Evolutionary conservation across 306 rosid species (phyloP), one percentile per base, ranked within the genome.

Genomic region (apple (Malus domestica)): DNA sequence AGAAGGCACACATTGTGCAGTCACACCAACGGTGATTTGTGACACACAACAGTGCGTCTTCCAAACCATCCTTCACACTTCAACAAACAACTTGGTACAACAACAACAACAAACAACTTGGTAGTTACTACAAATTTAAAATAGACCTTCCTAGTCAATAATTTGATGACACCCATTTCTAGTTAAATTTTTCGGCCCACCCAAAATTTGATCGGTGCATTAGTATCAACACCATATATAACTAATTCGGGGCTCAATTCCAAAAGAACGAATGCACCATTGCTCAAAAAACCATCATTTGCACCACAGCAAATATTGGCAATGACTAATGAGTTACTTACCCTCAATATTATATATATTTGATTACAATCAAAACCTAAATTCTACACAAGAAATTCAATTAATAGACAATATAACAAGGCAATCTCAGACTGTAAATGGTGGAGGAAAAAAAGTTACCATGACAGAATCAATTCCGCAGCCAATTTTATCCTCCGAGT

Each of bases 401-500:
- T 29, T 63, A 40, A 30, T 63, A 30, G 10, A 30, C 23, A 19
- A 63, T 30, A 18, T 15, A 52, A 30, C 16, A 46, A 19, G 29
- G 4, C 42, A 70, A 68, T 4, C 25, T 30, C 0, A 12, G 19
- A 71, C 51, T 20, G 22, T n/a, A 14, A 42, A 18, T 35, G 11
- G 55, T 51, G 4, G 5, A 16, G 10, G 22, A 2, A n/a, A 63
- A 29, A 64, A n/a, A 42, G 64, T 33, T 80, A 92, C 99, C 97
- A 90, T 92, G 54, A 95, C 85, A 70, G 91, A 89, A 67, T 92
- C 96, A 55, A 92, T 87, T 65, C 93, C 99, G 46, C 93, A 85
- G 25, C 97, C 99, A 82, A 95, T 87, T 90, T 92, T 92, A 86
- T 90, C 97, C 61, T 90, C 83, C 13, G 88, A 86, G 38, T 84